Conservation (phyloP, 1,139 yeast species). For the Yamadazyma atmosphaerica region DNA sequence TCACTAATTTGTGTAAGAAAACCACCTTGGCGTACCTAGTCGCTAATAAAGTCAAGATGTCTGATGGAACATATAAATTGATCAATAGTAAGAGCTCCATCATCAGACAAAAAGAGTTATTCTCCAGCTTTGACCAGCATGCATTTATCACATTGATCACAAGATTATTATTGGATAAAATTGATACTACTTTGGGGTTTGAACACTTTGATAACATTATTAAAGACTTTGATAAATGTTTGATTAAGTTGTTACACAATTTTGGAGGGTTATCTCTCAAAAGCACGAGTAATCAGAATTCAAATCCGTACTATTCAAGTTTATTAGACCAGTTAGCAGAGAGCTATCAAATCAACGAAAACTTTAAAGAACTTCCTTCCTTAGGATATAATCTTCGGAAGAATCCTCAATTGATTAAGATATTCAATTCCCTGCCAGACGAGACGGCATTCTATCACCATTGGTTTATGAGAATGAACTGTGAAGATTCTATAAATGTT, state of each 20-base stretch:
- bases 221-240: constrained; percentile 24
- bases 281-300: constrained; percentile 7
- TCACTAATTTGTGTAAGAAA: constrained; percentile 29
- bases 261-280: constrained; percentile 32
- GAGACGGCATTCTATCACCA: constrained; percentile 42
- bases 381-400: constrained; percentile 32
- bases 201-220: constrained; percentile 31
- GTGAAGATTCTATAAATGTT: constrained; percentile 19
- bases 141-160: constrained; percentile 32
- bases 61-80: constrained; percentile 16
- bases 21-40: constrained; percentile 29
- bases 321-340: constrained; percentile 15
- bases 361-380: constrained; percentile 28
- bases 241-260: constrained; percentile 28
- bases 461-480: constrained; percentile 25
- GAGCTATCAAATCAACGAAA: constrained; percentile 25
- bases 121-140: constrained; percentile 32
- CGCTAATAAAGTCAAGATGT: constrained; percentile 17
- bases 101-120: constrained; percentile 26
- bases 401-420: constrained; percentile 33
- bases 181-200: constrained; percentile 37
- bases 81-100: constrained; percentile 21
- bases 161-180: constrained; percentile 32
- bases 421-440: constrained; percentile 46
- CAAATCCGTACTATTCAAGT: constrained; percentile 25